A percentile compares a stretch with the other conserved stretches of the same genome.
These are phyloP conservation scores for Zopfia rhizophila DNA, from an alignment of 2,329 filamentous ascomycete genomes.

Conservation along the genomic window DNA sequence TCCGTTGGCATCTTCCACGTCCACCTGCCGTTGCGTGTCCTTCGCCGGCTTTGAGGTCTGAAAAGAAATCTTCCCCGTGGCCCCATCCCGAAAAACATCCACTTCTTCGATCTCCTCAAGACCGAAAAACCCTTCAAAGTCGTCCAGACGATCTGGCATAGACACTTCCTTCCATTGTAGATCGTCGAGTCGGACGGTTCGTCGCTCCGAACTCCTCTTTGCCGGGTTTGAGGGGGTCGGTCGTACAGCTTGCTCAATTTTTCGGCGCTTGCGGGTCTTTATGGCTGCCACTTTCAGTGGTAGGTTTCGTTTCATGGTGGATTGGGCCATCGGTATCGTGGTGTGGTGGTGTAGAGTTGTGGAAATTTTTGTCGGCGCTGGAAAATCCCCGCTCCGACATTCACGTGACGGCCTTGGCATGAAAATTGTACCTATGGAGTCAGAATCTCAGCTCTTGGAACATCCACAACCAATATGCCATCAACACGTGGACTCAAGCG, in stretches of 20 bases:
- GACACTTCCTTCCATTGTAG: conserved; percentile 72
- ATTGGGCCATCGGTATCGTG: conserved; percentile 7
- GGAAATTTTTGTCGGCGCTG: conserved; percentile 6
- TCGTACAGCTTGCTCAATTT: conserved; percentile 40
- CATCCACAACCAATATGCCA: too few species aligned
- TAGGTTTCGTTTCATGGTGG: conserved; percentile 51
- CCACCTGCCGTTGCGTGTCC: conserved; percentile 34
- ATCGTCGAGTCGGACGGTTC: conserved; percentile 58
- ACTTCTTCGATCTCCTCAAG: conserved; percentile 93
- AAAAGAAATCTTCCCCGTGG: conserved; percentile 62
- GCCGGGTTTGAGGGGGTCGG: conserved; percentile 27
- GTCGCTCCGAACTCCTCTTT: conserved; percentile 31
- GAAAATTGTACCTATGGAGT: too few species aligned
- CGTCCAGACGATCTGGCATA: conserved; percentile 80
- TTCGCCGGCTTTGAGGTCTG: conserved; percentile 42
- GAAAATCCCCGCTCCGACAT: too few species aligned
- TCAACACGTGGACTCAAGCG: too few species aligned
- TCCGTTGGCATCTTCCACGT: conserved; percentile 23
- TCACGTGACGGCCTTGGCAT: too few species aligned
- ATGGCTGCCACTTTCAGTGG: conserved; percentile 52
- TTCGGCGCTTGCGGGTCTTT: conserved; percentile 57
- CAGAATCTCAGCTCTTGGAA: too few species aligned
- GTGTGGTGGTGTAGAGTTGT: too few species aligned
- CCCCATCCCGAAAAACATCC: conserved; percentile 73
- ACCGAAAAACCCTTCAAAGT: conserved; percentile 93